Conservation (phyloP, 306 rosid species). For the Gleditsia sinensis region DNA sequence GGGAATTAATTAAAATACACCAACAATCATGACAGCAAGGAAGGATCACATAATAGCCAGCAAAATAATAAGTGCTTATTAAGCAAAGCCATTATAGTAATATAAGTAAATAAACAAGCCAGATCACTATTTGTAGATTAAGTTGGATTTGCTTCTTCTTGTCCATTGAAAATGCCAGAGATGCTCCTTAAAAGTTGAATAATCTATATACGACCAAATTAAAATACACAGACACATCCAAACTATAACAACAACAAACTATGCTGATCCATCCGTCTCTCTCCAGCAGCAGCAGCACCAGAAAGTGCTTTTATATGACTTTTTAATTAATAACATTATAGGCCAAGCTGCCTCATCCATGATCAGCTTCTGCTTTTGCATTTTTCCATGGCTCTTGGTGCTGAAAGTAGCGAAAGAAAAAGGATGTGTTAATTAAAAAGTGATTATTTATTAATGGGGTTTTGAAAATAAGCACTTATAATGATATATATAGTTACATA, state of each 20-base stretch:
- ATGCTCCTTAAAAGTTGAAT: slow-evolving; percentile 49
- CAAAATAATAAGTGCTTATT: slow-evolving; percentile 34
- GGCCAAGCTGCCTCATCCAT: background rate
- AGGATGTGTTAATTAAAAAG: background rate
- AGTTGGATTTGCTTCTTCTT: slow-evolving; percentile 59
- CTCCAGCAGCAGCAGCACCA: slow-evolving; percentile 21
- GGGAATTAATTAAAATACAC: slow-evolving; percentile 15
- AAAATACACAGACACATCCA: slow-evolving; percentile 60
- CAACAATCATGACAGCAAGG: slow-evolving; percentile 64
- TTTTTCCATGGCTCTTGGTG: slow-evolving; percentile 98
- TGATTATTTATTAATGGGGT: background rate
- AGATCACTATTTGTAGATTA: slow-evolving; percentile 55
- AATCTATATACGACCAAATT: slow-evolving; percentile 58
- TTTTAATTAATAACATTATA: background rate
- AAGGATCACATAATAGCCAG: slow-evolving; percentile 40
- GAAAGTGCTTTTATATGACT: too few species aligned
- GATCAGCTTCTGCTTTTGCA: slow-evolving; percentile 95
- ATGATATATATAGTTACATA: slow-evolving; percentile 32
- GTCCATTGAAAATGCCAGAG: slow-evolving; percentile 63
- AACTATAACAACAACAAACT: slow-evolving; percentile 43
- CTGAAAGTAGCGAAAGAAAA: slow-evolving; percentile 49
- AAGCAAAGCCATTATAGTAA: slow-evolving; percentile 42
- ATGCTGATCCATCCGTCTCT: slow-evolving; percentile 33
- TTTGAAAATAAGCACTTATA: too few species aligned
- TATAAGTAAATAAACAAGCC: slow-evolving; percentile 50